Evolutionary conservation across 345 rosid genomes (phyloP).

Genomic region (Hevea brasiliensis): DNA sequence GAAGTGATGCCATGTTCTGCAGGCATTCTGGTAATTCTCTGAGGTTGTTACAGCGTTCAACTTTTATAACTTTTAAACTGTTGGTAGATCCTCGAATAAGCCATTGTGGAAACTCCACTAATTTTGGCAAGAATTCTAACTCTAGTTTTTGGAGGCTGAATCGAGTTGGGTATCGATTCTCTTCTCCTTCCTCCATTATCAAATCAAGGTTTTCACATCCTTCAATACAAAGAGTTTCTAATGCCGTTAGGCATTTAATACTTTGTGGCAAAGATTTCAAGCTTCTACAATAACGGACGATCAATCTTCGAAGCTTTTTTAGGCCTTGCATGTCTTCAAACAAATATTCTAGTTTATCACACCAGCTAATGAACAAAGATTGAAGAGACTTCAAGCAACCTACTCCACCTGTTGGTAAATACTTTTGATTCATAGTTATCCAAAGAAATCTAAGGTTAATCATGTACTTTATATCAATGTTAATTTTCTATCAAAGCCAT

Average conservation of each 20-base stretch:
- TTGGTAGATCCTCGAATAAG: constrained; percentile 20
- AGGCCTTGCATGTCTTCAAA: constrained; percentile 19
- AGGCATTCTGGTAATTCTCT: constrained; percentile 2
- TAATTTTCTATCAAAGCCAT: too few species aligned
- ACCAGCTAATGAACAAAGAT: constrained; percentile 9
- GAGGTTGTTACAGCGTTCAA: constrained; percentile 16
- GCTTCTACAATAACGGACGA: background rate
- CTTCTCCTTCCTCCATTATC: background rate
- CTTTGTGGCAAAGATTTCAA: background rate
- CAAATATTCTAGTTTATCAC: constrained; percentile 23
- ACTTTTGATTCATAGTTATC: constrained; percentile 22
- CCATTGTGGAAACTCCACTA: constrained; percentile 30
- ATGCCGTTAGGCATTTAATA: background rate
- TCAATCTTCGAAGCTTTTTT: constrained; percentile 15
- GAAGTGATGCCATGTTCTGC: background rate
- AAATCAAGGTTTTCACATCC: background rate
- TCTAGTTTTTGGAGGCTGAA: constrained; percentile 14
- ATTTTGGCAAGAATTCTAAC: constrained; percentile 10
- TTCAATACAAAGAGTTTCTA: background rate
- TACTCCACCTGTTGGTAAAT: constrained; percentile 16
- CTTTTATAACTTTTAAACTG: background rate
- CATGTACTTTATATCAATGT: constrained; percentile 21
- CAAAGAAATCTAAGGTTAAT: constrained; percentile 22
- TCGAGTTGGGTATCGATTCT: too few species aligned
- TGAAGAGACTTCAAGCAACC: constrained; percentile 26